These are phyloP conservation scores for Globisporangium emineosum DNA, from an alignment of 352 stramenopile genomes.

Conservation along the genomic window DNA sequence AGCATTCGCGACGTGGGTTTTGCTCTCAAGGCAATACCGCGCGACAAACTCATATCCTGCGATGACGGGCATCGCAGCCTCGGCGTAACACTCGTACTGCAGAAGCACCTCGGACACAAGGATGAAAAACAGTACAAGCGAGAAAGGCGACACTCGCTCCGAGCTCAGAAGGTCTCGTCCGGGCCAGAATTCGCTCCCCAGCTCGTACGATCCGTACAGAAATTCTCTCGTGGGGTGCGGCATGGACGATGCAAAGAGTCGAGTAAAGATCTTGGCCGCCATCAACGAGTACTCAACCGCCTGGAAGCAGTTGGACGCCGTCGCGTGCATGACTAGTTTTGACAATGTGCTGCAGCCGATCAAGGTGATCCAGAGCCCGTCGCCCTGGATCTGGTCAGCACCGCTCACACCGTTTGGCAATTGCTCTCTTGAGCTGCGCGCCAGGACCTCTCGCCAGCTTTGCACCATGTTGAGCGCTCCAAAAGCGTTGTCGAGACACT, in stretches of 20 bases:
- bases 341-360: constrained; percentile 47
- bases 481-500: constrained; percentile 74
- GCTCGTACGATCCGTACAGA: constrained; percentile 54
- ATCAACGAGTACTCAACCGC: constrained; percentile 64
- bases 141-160: constrained; percentile 37
- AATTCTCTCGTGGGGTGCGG: constrained; percentile 56
- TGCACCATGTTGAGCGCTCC: constrained; percentile 40
- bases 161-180: constrained; percentile 41
- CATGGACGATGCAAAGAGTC: constrained; percentile 56
- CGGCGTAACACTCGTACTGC: constrained; percentile 45
- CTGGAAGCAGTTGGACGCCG: constrained; percentile 28
- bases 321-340: constrained; percentile 57
- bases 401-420: constrained; percentile 15
- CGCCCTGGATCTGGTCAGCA: constrained; percentile 35
- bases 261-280: constrained; percentile 51
- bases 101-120: constrained; percentile 52
- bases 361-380: constrained; percentile 55
- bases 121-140: constrained; percentile 34
- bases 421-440: constrained; percentile 19
- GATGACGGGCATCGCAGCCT: constrained; percentile 54
- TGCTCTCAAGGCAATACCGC: constrained; percentile 38
- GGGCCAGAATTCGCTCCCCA: constrained; percentile 57
- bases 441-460: constrained; percentile 51
- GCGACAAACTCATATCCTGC: constrained; percentile 50
- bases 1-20: constrained; percentile 51